A percentile compares a stretch with the other conserved stretches of the same genome.
These are phyloP conservation scores for Aureobasidium uvarum DNA, from an alignment of 2,329 filamentous ascomycete species.

Conservation along the genomic window DNA sequence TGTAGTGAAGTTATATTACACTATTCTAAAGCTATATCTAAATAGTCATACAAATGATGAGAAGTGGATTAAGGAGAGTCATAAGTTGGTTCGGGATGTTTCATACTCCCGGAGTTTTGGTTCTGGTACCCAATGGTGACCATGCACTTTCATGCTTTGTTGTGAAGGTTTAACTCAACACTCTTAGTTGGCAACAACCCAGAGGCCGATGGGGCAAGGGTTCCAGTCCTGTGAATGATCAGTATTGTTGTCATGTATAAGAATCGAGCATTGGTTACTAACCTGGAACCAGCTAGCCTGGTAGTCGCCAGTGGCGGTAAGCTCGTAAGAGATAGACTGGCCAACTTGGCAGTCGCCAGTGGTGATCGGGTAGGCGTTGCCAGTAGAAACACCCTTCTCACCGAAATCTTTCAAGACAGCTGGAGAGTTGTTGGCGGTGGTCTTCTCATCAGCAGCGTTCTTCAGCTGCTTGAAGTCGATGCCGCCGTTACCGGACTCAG, in stretches of 20 bases:
- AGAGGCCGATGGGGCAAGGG: conserved; percentile 27
- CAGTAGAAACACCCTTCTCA: conserved; percentile 29
- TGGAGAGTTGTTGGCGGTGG: conserved; percentile 45
- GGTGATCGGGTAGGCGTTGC: conserved; percentile 35
- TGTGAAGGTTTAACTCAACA: not conserved
- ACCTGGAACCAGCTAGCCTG: conserved; percentile 31
- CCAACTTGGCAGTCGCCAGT: conserved; percentile 33
- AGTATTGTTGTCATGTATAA: not conserved
- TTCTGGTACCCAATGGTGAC: not conserved
- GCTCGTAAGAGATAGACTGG: conserved; percentile 32
- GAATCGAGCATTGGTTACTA: not conserved
- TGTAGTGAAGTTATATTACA: conserved; percentile 8
- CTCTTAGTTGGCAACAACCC: conserved; percentile 22
- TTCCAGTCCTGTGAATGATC: conserved; percentile 29
- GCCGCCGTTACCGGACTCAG: conserved; percentile 54
- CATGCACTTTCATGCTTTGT: not conserved
- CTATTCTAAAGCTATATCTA: conserved; percentile 6
- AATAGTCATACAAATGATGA: not conserved
- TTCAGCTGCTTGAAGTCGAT: conserved; percentile 45
- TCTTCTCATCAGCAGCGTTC: conserved; percentile 47
- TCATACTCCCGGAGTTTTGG: conserved; percentile 17
- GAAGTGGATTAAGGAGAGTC: conserved; percentile 11
- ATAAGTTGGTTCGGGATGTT: conserved; percentile 15
- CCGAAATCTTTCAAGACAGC: too few species aligned
- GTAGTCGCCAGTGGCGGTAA: conserved; percentile 31